These are phyloP conservation scores for Phascolomyces articulosus DNA, from an alignment of 371 early-diverging fungal species.

Conservation along the genomic window DNA sequence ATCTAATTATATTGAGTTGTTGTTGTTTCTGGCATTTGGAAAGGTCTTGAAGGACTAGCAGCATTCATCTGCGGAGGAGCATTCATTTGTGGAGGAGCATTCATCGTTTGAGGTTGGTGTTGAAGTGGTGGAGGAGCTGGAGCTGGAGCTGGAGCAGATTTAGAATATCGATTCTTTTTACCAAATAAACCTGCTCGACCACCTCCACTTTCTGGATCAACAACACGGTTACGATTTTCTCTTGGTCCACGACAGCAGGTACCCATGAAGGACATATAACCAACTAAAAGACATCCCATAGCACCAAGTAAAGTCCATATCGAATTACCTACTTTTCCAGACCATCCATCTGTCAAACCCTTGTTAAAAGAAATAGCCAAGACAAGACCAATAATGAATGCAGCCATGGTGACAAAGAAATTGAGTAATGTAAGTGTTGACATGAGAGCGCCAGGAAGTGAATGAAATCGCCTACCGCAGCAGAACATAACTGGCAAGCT, in stretches of 20 bases:
- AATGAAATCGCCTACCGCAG: constrained; percentile 22
- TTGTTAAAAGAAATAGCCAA: constrained; percentile 12
- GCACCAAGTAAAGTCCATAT: constrained; percentile 24
- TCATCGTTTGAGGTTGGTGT: constrained; percentile 1
- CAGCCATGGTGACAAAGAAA: constrained; percentile 40
- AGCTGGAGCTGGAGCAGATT: not conserved
- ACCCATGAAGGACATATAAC: constrained; percentile 4
- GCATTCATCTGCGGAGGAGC: too few species aligned
- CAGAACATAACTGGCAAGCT: constrained; percentile 28
- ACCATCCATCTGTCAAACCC: not conserved
- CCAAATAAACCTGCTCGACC: not conserved
- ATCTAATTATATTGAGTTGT: too few species aligned
- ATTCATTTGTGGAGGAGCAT: not conserved
- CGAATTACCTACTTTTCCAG: constrained; percentile 15
- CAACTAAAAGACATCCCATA: constrained; percentile 16
- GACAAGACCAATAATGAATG: constrained; percentile 14
- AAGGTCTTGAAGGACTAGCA: not conserved
- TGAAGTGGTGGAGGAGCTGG: not conserved
- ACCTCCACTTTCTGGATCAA: not conserved
- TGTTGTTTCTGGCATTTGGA: not conserved
- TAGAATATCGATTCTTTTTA: not conserved
- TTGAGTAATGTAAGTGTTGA: constrained; percentile 30
- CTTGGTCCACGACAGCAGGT: constrained; percentile 2
- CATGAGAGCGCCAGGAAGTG: constrained; percentile 25
- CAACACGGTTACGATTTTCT: constrained; percentile 1